Evolutionary conservation across 768 basidiomycete genomes (phyloP).

Genomic region (Xanthoconium purpureum): DNA sequence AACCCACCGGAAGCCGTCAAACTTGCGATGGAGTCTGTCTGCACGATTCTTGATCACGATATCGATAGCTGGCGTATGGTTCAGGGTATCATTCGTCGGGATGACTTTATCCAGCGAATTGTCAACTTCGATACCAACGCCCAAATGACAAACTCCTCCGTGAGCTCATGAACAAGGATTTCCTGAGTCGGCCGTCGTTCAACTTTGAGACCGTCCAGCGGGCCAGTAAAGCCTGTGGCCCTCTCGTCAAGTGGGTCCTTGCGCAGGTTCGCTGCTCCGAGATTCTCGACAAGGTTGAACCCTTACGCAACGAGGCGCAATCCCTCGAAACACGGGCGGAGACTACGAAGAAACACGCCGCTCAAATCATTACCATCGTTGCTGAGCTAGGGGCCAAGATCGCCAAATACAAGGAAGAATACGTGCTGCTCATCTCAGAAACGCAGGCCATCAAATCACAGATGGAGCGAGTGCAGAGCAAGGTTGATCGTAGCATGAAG

Average conservation of each 20-base stretch:
- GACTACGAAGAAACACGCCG: slow-evolving; percentile 89
- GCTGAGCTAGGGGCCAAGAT: slow-evolving; percentile 91
- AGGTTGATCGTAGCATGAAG: slow-evolving; percentile 96
- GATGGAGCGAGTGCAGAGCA: slow-evolving; percentile 97
- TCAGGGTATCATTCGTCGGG: slow-evolving; percentile 91
- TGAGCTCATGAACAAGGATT: slow-evolving; percentile 90
- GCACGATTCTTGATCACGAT: slow-evolving; percentile 92
- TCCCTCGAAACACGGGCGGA: slow-evolving; percentile 90
- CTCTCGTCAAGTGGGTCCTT: slow-evolving; percentile 96
- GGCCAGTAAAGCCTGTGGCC: slow-evolving; percentile 95
- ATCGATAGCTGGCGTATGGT: slow-evolving; percentile 97
- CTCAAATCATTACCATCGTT: slow-evolving; percentile 88
- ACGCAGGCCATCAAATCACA: slow-evolving; percentile 95
- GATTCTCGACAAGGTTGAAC: slow-evolving; percentile 95
- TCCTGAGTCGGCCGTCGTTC: slow-evolving; percentile 84
- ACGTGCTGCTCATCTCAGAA: slow-evolving; percentile 93
- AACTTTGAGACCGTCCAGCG: slow-evolving; percentile 95
- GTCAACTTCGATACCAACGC: slow-evolving; percentile 91
- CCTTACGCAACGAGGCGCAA: slow-evolving; percentile 91
- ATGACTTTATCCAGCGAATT: slow-evolving; percentile 94
- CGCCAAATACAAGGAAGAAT: slow-evolving; percentile 92
- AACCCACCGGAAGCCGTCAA: slow-evolving; percentile 98
- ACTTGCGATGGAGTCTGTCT: slow-evolving; percentile 97
- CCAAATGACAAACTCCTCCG: slow-evolving; percentile 90
- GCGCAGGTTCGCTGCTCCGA: slow-evolving; percentile 97